These are phyloP conservation scores for Aspergillus novoparasiticus DNA, from an alignment of 2,329 filamentous ascomycete genomes.

Conservation along the genomic window DNA sequence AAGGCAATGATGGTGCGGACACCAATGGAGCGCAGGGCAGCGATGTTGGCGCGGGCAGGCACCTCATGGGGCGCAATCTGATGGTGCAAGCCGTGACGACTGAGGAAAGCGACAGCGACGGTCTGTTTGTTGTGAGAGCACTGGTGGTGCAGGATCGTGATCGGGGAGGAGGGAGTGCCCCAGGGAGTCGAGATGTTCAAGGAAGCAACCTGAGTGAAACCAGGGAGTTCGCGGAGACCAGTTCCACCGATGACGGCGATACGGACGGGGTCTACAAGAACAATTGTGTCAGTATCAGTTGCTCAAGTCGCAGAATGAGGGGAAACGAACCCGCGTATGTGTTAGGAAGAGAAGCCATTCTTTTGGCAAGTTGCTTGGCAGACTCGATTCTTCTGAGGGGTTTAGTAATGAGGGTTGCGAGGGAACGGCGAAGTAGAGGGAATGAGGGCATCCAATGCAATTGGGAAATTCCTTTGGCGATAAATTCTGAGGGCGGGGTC, in stretches of 20 bases:
- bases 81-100: slow-evolving; percentile 87
- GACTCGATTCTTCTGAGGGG: slow-evolving; percentile 36
- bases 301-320: background rate
- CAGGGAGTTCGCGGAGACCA: slow-evolving; percentile 82
- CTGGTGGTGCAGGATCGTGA: slow-evolving; percentile 85
- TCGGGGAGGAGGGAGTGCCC: slow-evolving; percentile 75
- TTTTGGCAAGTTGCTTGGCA: slow-evolving; percentile 35
- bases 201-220: slow-evolving; percentile 80
- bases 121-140: slow-evolving; percentile 66
- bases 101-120: slow-evolving; percentile 81
- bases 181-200: slow-evolving; percentile 82
- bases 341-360: slow-evolving; percentile 59
- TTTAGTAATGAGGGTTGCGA: slow-evolving; percentile 22
- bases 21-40: slow-evolving; percentile 88
- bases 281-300: background rate
- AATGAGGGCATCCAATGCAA: slow-evolving; percentile 15
- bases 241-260: slow-evolving; percentile 95
- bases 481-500: slow-evolving; percentile 28
- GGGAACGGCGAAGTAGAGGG: slow-evolving; percentile 6
- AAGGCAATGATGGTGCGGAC: slow-evolving; percentile 93
- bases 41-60: slow-evolving; percentile 93
- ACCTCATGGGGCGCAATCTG: slow-evolving; percentile 92
- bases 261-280: slow-evolving; percentile 59
- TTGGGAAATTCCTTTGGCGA: background rate
- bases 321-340: slow-evolving; percentile 57